Conservation (phyloP, 129 eudicot species). For the Flaveria linearis region DNA sequence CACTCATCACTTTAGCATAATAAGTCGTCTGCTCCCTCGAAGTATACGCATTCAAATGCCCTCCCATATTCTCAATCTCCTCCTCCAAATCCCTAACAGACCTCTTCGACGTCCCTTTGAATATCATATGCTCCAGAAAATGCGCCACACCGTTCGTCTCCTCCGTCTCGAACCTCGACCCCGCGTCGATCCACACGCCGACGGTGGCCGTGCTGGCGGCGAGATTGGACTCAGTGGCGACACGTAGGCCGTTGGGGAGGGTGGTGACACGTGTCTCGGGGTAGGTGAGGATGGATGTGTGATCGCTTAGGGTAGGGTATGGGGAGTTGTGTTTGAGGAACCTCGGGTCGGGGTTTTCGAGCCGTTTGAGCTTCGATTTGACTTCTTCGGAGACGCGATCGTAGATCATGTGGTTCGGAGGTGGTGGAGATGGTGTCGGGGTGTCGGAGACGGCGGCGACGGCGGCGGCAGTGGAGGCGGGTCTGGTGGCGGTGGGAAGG, state of each 20-base stretch:
- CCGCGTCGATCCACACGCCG: slow-evolving; percentile 91
- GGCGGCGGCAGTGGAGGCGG: slow-evolving; percentile 36
- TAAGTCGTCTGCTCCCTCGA: slow-evolving; percentile 82
- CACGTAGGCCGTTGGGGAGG: slow-evolving; percentile 85
- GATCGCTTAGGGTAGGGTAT: slow-evolving; percentile 51
- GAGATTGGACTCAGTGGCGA: slow-evolving; percentile 84
- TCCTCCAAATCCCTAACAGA: slow-evolving; percentile 61
- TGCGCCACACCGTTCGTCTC: slow-evolving; percentile 83
- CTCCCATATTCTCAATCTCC: slow-evolving; percentile 99
- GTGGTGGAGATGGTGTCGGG: slow-evolving; percentile 58
- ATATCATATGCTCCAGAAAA: slow-evolving; percentile 84
- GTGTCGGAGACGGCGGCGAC: slow-evolving; percentile 35
- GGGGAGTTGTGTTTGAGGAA: slow-evolving; percentile 79
- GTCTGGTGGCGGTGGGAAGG: slow-evolving; percentile 19
- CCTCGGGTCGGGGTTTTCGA: slow-evolving; percentile 61
- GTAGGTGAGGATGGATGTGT: slow-evolving; percentile 63
- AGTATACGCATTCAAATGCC: slow-evolving; percentile 90
- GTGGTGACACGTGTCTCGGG: slow-evolving; percentile 83
- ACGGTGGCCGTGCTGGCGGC: slow-evolving; percentile 73
- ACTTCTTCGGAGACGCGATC: slow-evolving; percentile 72
- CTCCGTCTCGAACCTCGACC: slow-evolving; percentile 76
- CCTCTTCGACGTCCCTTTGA: slow-evolving; percentile 75
- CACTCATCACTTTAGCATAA: slow-evolving; percentile 64
- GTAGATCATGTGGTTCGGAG: slow-evolving; percentile 75
- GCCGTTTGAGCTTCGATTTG: slow-evolving; percentile 57